A percentile compares a stretch with the other conserved stretches of the same genome.
phyloP scores from a whole-genome alignment of 106 monocot genomes.

The Acorus gramineus region DNA sequence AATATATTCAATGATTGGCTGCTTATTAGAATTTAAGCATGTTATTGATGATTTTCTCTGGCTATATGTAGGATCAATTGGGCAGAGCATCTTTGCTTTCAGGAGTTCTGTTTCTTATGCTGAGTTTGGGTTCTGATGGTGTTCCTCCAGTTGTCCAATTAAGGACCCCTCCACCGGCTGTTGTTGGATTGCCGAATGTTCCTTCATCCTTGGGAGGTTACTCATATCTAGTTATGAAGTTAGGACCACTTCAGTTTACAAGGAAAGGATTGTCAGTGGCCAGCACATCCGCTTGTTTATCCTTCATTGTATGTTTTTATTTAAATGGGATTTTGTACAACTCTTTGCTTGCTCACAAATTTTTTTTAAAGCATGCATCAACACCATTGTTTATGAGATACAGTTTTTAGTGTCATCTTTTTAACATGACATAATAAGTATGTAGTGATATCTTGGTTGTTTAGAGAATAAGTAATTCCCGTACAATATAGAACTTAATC shows the following conservation, averaged over 20 bases:
- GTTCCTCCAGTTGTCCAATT: conserved; percentile 69
- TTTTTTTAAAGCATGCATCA: too few relatives aligned
- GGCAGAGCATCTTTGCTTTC: conserved; percentile 85
- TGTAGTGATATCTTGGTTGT: too few relatives aligned
- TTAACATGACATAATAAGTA: too few relatives aligned
- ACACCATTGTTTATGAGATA: too few relatives aligned
- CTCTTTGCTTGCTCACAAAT: too few relatives aligned
- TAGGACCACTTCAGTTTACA: conserved; percentile 87
- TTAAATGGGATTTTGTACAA: too few relatives aligned
- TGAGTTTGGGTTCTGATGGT: conserved; percentile 86
- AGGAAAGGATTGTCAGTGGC: conserved; percentile 92
- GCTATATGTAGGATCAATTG: conserved; percentile 71
- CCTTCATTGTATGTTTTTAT: conserved; percentile 68
- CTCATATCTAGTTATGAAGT: conserved; percentile 83
- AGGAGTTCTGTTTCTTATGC: conserved; percentile 79
- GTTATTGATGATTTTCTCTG: neutral
- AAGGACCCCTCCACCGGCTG: conserved; percentile 66
- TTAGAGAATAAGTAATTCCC: too few relatives aligned
- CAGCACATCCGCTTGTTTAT: conserved; percentile 77
- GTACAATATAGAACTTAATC: too few relatives aligned
- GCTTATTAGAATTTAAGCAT: too few relatives aligned
- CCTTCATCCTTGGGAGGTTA: conserved; percentile 74
- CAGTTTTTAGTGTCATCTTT: too few relatives aligned
- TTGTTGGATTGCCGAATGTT: conserved; percentile 58
- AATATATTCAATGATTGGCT: too few relatives aligned